Evolutionary conservation across 1,284 basidiomycete species (phyloP).

Genomic region (Apiotrichum sp.): DNA sequence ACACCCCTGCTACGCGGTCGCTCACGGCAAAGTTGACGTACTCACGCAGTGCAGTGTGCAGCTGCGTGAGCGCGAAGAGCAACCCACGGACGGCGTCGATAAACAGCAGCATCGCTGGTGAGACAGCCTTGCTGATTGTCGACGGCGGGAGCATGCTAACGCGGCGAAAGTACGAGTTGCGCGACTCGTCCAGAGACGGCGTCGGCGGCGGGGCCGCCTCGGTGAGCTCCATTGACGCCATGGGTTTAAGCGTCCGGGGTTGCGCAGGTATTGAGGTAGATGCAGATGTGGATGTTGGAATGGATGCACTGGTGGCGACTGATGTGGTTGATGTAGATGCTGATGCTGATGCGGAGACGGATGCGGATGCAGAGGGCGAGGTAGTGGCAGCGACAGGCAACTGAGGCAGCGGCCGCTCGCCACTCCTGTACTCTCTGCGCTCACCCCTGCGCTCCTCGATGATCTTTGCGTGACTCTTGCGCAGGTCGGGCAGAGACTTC

Average conservation of each 20-base stretch:
- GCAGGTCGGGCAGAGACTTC: slow-evolving; percentile 82
- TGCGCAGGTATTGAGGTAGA: too few relatives aligned
- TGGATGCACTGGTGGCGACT: too few relatives aligned
- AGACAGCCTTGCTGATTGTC: slow-evolving; percentile 63
- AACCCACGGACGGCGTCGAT: slow-evolving; percentile 86
- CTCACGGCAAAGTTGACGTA: slow-evolving; percentile 81
- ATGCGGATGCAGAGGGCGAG: not conserved
- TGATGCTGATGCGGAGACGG: not conserved
- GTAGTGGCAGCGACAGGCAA: not conserved
- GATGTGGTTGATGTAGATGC: too few relatives aligned
- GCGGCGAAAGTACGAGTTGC: slow-evolving; percentile 89
- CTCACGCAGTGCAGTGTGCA: slow-evolving; percentile 82
- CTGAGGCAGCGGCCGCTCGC: not conserved
- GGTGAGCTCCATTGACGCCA: slow-evolving; percentile 21
- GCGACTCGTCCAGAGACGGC: slow-evolving; percentile 60
- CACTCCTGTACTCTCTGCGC: not conserved
- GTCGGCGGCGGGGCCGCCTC: slow-evolving; percentile 19
- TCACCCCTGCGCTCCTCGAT: slow-evolving; percentile 38
- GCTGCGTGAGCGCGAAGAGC: slow-evolving; percentile 85
- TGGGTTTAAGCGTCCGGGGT: slow-evolving; percentile 15
- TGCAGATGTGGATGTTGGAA: too few relatives aligned
- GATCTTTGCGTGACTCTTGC: slow-evolving; percentile 55
- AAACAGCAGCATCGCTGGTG: slow-evolving; percentile 64
- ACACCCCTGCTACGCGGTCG: slow-evolving; percentile 72
- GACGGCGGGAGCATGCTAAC: slow-evolving; percentile 66